phyloP scores from a whole-genome alignment of 106 monocot species.

The Platanthera zijinensis region DNA sequence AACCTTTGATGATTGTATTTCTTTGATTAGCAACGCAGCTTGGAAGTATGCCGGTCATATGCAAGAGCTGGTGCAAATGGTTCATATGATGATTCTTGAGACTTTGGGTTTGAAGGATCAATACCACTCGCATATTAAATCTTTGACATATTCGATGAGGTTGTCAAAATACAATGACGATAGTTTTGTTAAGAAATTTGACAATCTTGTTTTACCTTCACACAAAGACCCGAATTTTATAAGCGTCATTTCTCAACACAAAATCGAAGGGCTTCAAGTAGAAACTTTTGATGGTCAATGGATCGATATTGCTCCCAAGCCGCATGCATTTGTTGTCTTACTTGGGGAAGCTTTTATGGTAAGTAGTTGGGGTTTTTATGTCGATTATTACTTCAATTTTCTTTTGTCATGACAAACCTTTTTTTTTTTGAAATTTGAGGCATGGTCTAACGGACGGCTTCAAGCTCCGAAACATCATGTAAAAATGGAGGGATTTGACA shows the following conservation, averaged over 20 bases:
- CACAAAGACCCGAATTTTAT: constrained; percentile 3
- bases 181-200: neutral
- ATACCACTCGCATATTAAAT: neutral
- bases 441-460: constrained; percentile 23
- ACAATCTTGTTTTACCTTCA: neutral
- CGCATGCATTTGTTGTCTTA: constrained; percentile 4
- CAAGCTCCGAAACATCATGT: constrained; percentile 10
- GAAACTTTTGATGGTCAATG: neutral
- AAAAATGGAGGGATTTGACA: neutral
- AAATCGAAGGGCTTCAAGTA: constrained; percentile 1
- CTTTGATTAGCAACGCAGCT: neutral
- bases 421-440: constrained; percentile 3
- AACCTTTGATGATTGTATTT: neutral
- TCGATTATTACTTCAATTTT: neutral
- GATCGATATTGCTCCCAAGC: neutral
- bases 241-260: neutral
- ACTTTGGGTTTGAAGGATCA: neutral
- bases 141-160: neutral
- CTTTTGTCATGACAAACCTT: neutral
- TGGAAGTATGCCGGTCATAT: neutral
- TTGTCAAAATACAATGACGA: neutral
- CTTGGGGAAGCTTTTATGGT: constrained; percentile 8
- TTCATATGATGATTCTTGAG: neutral
- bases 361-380: neutral
- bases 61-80: neutral